These are phyloP conservation scores for Silene vulgaris DNA, from an alignment of 179 eudicot genomes.

Conservation along the genomic window DNA sequence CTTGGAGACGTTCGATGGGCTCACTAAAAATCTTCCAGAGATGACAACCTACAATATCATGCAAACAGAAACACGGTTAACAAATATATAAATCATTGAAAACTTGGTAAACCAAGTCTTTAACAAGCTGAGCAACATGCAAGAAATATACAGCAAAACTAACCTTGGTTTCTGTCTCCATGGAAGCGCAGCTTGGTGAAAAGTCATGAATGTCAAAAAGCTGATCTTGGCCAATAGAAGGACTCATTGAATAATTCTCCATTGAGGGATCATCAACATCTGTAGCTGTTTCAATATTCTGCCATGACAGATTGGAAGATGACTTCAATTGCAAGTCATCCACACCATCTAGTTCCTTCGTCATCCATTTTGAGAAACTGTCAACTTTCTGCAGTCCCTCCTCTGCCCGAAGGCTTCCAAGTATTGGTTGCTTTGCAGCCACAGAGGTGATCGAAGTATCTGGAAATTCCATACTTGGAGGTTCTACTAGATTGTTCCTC, in stretches of 20 bases:
- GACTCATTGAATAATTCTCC: conserved; percentile 51
- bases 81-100: not conserved
- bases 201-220: conserved; percentile 61
- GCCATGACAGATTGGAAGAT: conserved; percentile 52
- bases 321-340: conserved; percentile 49
- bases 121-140: not conserved
- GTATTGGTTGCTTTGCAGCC: conserved; percentile 33
- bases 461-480: conserved; percentile 25
- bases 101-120: conserved; percentile 4
- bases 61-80: conserved; percentile 3
- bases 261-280: conserved; percentile 42
- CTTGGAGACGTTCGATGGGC: conserved; percentile 30
- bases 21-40: conserved; percentile 48
- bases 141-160: conserved; percentile 10
- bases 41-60: conserved; percentile 39
- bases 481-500: conserved; percentile 34
- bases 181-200: conserved; percentile 55
- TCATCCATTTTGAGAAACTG: conserved; percentile 70
- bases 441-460: conserved; percentile 25
- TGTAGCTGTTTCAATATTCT: conserved; percentile 40
- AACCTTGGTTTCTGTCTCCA: conserved; percentile 48
- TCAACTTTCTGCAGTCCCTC: conserved; percentile 63
- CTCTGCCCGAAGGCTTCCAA: conserved; percentile 30
- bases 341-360: conserved; percentile 52
- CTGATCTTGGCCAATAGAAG: conserved; percentile 67